A percentile compares a stretch with the other conserved stretches of the same genome.
phyloP scores from a whole-genome alignment of 2,329 filamentous ascomycete genomes.

The Fusarium penzigii region DNA sequence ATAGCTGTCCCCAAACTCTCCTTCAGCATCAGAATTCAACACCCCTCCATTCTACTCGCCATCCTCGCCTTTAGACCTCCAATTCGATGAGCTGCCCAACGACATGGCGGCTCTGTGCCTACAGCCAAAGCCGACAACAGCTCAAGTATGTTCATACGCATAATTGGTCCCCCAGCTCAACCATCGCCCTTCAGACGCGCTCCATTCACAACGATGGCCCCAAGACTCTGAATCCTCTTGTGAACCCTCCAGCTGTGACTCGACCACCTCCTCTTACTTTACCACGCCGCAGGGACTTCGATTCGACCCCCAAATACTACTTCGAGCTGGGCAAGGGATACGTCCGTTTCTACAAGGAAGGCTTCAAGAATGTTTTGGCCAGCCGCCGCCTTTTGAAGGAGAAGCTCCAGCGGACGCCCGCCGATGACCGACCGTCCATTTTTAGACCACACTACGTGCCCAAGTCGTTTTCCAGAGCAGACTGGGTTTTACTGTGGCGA shows the following conservation, averaged over 20 bases:
- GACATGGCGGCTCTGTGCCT: slow-evolving; percentile 33
- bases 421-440: slow-evolving; percentile 54
- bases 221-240: slow-evolving; percentile 36
- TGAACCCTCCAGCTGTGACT: slow-evolving; percentile 75
- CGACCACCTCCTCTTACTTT: slow-evolving; percentile 69
- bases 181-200: slow-evolving; percentile 19
- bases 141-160: slow-evolving; percentile 8
- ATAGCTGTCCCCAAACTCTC: slow-evolving; percentile 3
- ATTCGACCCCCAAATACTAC: slow-evolving; percentile 47
- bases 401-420: slow-evolving; percentile 45
- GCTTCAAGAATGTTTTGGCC: slow-evolving; percentile 70
- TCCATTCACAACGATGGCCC: slow-evolving; percentile 27
- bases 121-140: slow-evolving; percentile 18
- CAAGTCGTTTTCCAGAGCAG: slow-evolving; percentile 55
- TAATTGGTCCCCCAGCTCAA: slow-evolving; percentile 12
- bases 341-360: slow-evolving; percentile 82
- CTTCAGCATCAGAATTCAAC: background rate
- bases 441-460: slow-evolving; percentile 36
- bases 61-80: slow-evolving; percentile 12
- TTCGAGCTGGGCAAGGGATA: slow-evolving; percentile 73
- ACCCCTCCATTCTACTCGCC: background rate
- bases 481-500: slow-evolving; percentile 70
- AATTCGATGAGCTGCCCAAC: slow-evolving; percentile 34
- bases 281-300: slow-evolving; percentile 50
- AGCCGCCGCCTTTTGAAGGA: slow-evolving; percentile 60